Conservation (phyloP, 2,329 filamentous ascomycete species). For the Trichophyton equinum region DNA sequence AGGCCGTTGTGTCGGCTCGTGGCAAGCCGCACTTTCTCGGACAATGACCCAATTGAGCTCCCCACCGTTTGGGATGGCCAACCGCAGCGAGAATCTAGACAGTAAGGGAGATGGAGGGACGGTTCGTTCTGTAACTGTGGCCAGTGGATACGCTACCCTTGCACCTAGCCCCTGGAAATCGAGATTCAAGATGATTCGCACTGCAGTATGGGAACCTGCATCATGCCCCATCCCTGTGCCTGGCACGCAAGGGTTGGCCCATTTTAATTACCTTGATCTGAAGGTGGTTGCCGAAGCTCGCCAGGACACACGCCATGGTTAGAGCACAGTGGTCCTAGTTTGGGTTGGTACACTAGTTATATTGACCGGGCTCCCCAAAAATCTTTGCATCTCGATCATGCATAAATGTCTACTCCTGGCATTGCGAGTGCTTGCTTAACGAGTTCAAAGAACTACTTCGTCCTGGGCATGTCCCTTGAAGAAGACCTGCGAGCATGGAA, state of each 20-base stretch:
- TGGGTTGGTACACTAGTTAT: neutral
- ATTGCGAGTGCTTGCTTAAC: neutral
- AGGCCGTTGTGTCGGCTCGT: neutral
- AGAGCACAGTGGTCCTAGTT: neutral
- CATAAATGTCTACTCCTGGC: neutral
- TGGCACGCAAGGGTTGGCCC: neutral
- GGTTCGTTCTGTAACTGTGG: neutral
- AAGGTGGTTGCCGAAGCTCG: neutral
- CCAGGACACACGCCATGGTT: neutral
- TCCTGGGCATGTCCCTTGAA: neutral
- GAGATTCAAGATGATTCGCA: neutral
- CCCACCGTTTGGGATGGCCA: neutral
- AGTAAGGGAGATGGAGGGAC: neutral
- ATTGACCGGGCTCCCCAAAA: neutral
- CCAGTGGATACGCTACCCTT: neutral
- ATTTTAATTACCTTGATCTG: neutral
- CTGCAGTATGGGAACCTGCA: neutral
- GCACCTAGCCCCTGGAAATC: neutral
- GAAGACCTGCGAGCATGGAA: neutral
- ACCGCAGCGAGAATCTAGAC: neutral
- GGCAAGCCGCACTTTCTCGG: neutral
- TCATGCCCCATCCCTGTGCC: neutral
- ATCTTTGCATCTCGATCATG: neutral
- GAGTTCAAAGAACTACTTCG: neutral
- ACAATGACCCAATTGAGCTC: neutral